Conservation (phyloP, 1,284 basidiomycete genomes). For the Fomitopsis betulina region DNA sequence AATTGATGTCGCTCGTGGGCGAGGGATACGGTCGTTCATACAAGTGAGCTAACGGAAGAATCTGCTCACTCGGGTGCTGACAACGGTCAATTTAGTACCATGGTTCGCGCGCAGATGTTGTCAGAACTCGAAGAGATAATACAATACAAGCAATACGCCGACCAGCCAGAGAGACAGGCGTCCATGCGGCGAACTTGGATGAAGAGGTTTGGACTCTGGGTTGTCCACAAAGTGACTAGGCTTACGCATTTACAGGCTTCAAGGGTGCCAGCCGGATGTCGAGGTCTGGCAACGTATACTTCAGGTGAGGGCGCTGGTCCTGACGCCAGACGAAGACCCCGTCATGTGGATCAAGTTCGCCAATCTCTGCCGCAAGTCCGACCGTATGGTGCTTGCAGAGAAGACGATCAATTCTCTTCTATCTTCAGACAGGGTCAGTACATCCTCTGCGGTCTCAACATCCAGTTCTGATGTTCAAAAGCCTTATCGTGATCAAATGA, state of each 20-base stretch:
- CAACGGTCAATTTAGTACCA: conserved; percentile 51
- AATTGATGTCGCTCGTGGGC: conserved; percentile 89
- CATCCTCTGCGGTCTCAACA: not conserved
- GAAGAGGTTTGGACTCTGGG: conserved; percentile 61
- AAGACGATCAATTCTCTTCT: conserved; percentile 95
- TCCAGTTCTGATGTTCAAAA: conserved; percentile 11
- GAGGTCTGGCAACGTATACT: conserved; percentile 99
- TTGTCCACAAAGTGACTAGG: not conserved
- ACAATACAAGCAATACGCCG: conserved; percentile 89
- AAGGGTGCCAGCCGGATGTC: conserved; percentile 97
- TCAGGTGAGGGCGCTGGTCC: conserved; percentile 92
- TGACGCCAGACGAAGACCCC: conserved; percentile 92
- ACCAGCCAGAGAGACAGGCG: conserved; percentile 88
- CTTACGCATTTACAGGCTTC: conserved; percentile 49
- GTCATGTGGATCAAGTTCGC: conserved; percentile 98
- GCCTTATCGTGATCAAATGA: conserved; percentile 41
- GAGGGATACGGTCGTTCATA: conserved; percentile 97
- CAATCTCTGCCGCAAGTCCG: conserved; percentile 83
- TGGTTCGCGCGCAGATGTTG: conserved; percentile 98
- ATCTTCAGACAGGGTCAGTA: conserved; percentile 55
- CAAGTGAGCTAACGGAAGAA: conserved; percentile 56
- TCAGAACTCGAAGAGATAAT: conserved; percentile 99
- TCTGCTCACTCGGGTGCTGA: conserved; percentile 9
- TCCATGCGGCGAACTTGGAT: conserved; percentile 93
- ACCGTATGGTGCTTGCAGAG: conserved; percentile 86